phyloP scores from a whole-genome alignment of 2,329 filamentous ascomycete genomes.

The Colletotrichum limetticola region DNA sequence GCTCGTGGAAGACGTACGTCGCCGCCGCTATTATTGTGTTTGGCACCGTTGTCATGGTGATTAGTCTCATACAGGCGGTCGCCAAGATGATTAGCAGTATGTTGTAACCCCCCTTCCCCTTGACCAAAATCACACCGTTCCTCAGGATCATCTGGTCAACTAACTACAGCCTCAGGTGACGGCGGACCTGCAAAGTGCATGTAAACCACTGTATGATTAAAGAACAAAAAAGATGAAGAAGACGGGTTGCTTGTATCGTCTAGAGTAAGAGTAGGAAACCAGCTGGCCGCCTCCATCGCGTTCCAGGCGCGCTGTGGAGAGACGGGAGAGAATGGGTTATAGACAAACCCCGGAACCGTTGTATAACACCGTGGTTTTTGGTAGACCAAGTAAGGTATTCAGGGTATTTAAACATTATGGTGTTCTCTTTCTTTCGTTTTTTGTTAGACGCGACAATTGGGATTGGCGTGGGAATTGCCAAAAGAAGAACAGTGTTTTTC shows the following conservation, averaged over 20 bases:
- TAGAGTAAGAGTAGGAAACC: background rate
- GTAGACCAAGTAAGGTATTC: background rate
- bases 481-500: no score
- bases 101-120: no score
- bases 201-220: slow-evolving; percentile 23
- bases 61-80: slow-evolving; percentile 79
- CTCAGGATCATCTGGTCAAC: background rate
- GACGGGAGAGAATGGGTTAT: no score
- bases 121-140: no score
- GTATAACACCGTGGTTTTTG: background rate
- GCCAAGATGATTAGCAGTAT: slow-evolving; percentile 71
- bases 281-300: background rate
- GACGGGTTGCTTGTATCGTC: background rate
- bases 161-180: slow-evolving; percentile 11
- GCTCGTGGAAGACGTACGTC: slow-evolving; percentile 78
- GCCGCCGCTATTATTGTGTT: slow-evolving; percentile 81
- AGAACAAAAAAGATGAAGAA: background rate
- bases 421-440: background rate
- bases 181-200: slow-evolving; percentile 30
- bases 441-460: background rate
- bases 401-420: no score
- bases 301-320: background rate
- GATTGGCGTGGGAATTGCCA: no score
- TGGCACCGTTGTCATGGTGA: slow-evolving; percentile 82
- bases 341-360: background rate